Evolutionary conservation across 345 rosid species (phyloP).

Genomic region (Brassica carinata): DNA sequence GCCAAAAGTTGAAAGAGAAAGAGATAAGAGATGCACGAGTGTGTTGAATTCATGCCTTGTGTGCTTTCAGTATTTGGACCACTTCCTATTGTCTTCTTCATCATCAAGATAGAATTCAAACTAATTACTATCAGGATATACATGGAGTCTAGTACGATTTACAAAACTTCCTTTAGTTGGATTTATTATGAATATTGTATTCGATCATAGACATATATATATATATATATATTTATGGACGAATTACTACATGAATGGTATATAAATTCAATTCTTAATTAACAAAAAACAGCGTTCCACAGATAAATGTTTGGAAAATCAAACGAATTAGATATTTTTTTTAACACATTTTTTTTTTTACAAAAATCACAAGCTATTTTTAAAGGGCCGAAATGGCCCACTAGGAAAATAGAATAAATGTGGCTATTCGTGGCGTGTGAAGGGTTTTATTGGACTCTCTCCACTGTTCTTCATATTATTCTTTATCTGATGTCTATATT

Average conservation of each 20-base stretch:
- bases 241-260: too few species aligned
- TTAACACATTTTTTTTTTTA: too few species aligned
- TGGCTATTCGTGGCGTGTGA: background rate
- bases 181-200: too few species aligned
- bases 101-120: background rate
- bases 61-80: slow-evolving; percentile 38
- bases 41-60: slow-evolving; percentile 36
- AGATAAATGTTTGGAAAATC: too few species aligned
- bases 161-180: background rate
- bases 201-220: too few species aligned
- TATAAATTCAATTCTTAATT: too few species aligned
- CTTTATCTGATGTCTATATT: background rate
- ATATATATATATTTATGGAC: too few species aligned
- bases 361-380: too few species aligned
- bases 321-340: too few species aligned
- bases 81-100: slow-evolving; percentile 35
- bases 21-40: slow-evolving; percentile 43
- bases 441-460: background rate
- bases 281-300: too few species aligned
- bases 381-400: too few species aligned
- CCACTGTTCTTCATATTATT: background rate
- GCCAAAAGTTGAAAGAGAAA: slow-evolving; percentile 32
- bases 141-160: background rate
- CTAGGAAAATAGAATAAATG: too few species aligned
- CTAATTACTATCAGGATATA: background rate